Evolutionary conservation across 768 basidiomycete genomes (phyloP), one percentile per base, ranked within the genome.

Genomic region (Nevesoporus exiguus): DNA sequence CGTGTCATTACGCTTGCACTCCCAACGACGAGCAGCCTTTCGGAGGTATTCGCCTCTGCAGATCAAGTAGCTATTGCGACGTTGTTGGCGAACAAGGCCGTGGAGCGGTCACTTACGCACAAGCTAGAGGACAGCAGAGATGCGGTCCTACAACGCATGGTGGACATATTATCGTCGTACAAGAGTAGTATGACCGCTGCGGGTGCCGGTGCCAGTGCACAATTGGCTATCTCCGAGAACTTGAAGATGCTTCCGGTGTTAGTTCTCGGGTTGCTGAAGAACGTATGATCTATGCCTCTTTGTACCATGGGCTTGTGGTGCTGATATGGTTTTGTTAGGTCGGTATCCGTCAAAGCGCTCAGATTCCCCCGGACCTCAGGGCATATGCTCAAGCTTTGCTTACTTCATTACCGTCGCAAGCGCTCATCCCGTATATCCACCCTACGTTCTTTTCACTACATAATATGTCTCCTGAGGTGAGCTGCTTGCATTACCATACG

Each of bases 181-280:
- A 98, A 98, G 81, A 84, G 85, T 40, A 96, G 91, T 57, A 98
- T 98, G 89, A 98, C 96, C 11, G 85, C 92, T 22, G 87, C 89
- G 4, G 94, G 93, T 15, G 85, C 90, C 1, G 95, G 95, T 22
- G 95, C 97, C 1, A 95, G 91, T 60, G 94, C 94, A 8, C 93
- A 96, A 66, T 75, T 99, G 55, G 90, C 94, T 13, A 83, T 95
- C 55, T 85, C 90, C 5, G 94, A 96, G 60, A 99, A 98, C 71
- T 64, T 98, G 77, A 93, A 92, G 78, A 88, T 95, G 83, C 74
- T 99, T 37, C 97, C 97, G 3, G 83, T 98, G 22, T 74, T 99
- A 56, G 76, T 89, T 29, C 86, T 98, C 40, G 96, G 92, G 15
- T 69, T 99, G 54, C 70, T 98, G 71, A 99, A 99, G 78, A 96